Evolutionary conservation across 2,329 filamentous ascomycete species (phyloP), one percentile per base, ranked within the genome.

Genomic region (Ilyonectria robusta): DNA sequence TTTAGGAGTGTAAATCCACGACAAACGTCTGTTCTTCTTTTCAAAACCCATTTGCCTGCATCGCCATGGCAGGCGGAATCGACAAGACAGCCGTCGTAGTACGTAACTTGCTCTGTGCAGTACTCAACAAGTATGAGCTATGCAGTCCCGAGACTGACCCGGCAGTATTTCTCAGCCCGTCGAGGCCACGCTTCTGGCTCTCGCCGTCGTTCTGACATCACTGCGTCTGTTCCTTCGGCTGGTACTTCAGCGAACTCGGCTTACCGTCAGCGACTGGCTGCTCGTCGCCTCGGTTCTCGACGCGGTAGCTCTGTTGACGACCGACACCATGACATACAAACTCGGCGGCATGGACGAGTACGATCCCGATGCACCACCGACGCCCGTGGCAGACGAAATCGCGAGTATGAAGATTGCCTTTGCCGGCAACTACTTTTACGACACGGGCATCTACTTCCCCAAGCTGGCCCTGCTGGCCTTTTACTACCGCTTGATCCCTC

Each of bases 351-450:
- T 78, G 76, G 70, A 76, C 26, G 70, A 75, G 23, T 76, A 69
- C 21, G 71, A 77, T 15, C 68, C 75, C 0, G 33, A 71, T 29
- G 51, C 55, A 1, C 67, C 71, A 5, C 46, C 47, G 2, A 70
- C 54, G 1, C 68, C 68, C 42, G 31, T 51, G 0, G 60, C 65
- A 10, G 69, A 72, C 1, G 68, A 70, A 53, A 70, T 78, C n/a
- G 42, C 54, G 2, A 51, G 76, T 37, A 72, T 69, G 67, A 78
- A 78, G 64, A 65, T 78, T 2, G 35, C 75, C 0, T 78, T 78
- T 63, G 75, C 76, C 4, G 76, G 76, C 6, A 78, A 78, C 63
- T 78, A 78, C 53, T 77, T 78, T 11, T 78, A 78, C 67, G 76
- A 78, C 26, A 78, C 76, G 2, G 76, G 76, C 5, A 63, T 78